Percentiles rank a stretch among this genome's conserved stretches.
Conservation (phyloP, 345 rosid species). For the Eucalyptus marginata region DNA sequence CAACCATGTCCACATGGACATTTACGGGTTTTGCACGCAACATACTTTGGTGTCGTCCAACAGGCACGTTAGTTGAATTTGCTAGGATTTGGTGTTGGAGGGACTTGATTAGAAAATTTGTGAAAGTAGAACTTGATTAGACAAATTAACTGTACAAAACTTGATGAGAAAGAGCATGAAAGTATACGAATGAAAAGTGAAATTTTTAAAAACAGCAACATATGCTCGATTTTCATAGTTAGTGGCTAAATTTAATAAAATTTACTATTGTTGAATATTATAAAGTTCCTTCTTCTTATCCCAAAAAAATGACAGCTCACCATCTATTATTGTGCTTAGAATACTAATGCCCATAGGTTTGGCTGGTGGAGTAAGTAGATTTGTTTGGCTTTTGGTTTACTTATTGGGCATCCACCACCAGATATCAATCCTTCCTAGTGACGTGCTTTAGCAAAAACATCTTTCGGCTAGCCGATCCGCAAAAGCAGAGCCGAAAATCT, state of each 20-base stretch:
- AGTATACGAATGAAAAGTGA: background rate
- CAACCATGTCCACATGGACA: background rate
- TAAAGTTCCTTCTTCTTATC: background rate
- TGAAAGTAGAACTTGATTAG: background rate
- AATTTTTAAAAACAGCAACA: background rate
- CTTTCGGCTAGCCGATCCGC: background rate
- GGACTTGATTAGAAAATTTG: background rate
- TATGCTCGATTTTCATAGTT: background rate
- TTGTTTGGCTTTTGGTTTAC: background rate
- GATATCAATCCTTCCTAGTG: background rate
- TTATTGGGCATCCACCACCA: background rate
- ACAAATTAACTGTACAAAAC: background rate
- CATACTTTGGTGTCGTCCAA: background rate
- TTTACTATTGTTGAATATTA: background rate
- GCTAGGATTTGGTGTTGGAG: background rate
- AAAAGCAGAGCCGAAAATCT: background rate
- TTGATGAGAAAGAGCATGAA: background rate
- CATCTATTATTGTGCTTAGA: background rate
- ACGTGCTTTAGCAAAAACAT: background rate
- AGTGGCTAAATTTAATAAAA: background rate
- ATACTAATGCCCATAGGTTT: background rate
- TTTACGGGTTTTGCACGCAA: background rate
- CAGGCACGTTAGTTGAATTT: background rate
- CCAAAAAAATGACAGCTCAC: background rate
- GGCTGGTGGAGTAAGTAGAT: background rate